Conservation (phyloP, 352 stramenopile genomes). For the Pythium myriotylum region DNA sequence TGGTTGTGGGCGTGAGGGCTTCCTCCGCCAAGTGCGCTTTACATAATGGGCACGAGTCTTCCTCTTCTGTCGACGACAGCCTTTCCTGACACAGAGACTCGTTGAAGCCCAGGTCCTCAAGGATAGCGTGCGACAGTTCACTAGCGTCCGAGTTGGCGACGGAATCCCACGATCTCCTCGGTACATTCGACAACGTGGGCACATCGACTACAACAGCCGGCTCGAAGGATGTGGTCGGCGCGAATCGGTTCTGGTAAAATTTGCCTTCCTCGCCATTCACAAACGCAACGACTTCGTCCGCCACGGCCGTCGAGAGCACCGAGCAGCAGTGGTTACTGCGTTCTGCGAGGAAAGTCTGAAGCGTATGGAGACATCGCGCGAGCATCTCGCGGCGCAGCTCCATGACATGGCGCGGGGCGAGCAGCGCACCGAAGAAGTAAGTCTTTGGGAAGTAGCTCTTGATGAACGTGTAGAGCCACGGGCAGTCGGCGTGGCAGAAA, state of each 20-base stretch:
- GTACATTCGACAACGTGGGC: background rate
- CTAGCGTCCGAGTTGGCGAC: constrained; percentile 1
- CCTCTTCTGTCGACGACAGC: background rate
- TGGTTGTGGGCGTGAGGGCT: constrained; percentile 24
- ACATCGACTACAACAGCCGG: background rate
- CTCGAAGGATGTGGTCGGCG: background rate
- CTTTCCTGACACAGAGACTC: too few species aligned
- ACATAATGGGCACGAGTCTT: constrained; percentile 38
- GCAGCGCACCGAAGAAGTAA: constrained; percentile 5
- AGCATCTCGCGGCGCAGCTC: constrained; percentile 20
- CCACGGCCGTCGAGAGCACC: constrained; percentile 18
- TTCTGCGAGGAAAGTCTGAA: constrained; percentile 26
- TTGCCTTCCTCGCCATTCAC: constrained; percentile 24
- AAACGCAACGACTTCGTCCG: constrained; percentile 25
- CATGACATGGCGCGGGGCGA: constrained; percentile 17
- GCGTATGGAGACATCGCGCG: constrained; percentile 17
- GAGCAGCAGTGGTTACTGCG: constrained; percentile 29
- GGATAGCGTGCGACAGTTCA: background rate
- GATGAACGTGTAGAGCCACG: constrained; percentile 33
- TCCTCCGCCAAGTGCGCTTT: constrained; percentile 41
- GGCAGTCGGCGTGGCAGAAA: constrained; percentile 31
- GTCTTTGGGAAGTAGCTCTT: constrained; percentile 32
- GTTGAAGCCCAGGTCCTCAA: constrained; percentile 1
- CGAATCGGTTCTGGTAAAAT: background rate
- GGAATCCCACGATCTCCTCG: constrained; percentile 14